Base-by-base conservation (phyloP, 1,139 yeast species). In the Kodamaea derodonti region DNA sequence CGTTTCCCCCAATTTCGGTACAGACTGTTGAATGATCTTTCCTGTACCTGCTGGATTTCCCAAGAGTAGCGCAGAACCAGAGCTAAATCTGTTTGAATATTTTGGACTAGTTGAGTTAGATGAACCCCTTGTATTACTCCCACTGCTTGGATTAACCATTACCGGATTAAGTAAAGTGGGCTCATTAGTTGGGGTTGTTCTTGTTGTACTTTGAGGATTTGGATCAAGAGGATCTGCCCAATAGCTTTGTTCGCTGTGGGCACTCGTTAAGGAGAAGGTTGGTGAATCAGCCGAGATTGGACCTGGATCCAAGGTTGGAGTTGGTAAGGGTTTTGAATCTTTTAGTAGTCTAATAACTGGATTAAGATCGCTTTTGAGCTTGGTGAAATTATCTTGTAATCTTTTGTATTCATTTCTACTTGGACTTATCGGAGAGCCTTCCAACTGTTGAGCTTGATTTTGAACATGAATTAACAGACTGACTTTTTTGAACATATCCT, bases 241-340 rank as follows among this genome's bases (percentile, higher is more conserved):
- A 25, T 42, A 34, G 18, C 42, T 36, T 3, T 29, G 15, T 10
- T 46, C 48, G 3, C 45, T 39, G 16, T 39, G 46, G 10, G 35
- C 24, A 23, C 56, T 51, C 38, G 52, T 48, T n/a, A 54, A 32
- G 4, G 65, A 54, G 29, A 49, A 51, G 0, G 69, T 59, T 4
- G 72, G 72, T 27, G 68, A 63, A 17, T 61, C 64, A 4, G 51
- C 42, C 8, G 61, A 42, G 0, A 47, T 42, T 4, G 60, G 49
- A 3, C 69, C 66, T 0, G 72, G 69, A 30, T 46, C 74, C 27
- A 69, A 45, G 1, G 76, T 72, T 3, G 82, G 81, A 0, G 78
- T 72, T 0, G 82, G 82, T 26, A 76, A 58, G 3, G 81, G 81
- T 48, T 76, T 75, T 22, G 69, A 63, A 39, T 75, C 80, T 41